Percentiles rank a stretch among this genome's conserved stretches.
phyloP scores from a whole-genome alignment of 139 green algal species.

The Picochlorum sp. region DNA sequence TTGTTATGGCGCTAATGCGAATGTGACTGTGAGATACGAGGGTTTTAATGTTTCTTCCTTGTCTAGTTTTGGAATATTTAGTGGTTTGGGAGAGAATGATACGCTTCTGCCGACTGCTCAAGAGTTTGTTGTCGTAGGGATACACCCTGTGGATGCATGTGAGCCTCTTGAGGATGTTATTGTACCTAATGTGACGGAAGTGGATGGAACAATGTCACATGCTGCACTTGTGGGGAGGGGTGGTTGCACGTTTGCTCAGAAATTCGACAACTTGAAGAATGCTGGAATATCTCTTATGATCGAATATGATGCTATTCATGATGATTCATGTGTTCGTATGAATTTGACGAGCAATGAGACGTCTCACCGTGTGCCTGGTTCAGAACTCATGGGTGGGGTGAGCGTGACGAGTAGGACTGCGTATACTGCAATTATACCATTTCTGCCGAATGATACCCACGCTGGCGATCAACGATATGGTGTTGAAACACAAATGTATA shows the following conservation, averaged over 20 bases:
- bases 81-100: no score
- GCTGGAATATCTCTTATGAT: constrained; percentile 46
- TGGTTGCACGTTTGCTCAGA: constrained; percentile 53
- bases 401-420: constrained; percentile 35
- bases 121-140: no score
- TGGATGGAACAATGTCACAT: neutral
- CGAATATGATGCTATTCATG: constrained; percentile 22
- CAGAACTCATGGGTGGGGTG: constrained; percentile 8
- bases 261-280: constrained; percentile 37
- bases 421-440: neutral
- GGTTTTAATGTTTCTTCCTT: no score
- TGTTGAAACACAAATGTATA: no score
- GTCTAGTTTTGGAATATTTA: no score
- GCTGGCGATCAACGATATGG: no score
- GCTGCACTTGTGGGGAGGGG: constrained; percentile 49
- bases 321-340: constrained; percentile 40
- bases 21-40: no score
- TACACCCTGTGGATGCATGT: neutral
- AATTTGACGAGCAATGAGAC: constrained; percentile 32
- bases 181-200: neutral
- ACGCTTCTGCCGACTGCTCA: no score
- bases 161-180: neutral
- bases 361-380: neutral
- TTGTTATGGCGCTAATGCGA: no score
- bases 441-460: constrained; percentile 14